Percentiles rank a stretch among this genome's conserved stretches.
These are phyloP conservation scores for Plasmodium adleri DNA, from an alignment of 169 alveolate genomes.

Conservation along the genomic window DNA sequence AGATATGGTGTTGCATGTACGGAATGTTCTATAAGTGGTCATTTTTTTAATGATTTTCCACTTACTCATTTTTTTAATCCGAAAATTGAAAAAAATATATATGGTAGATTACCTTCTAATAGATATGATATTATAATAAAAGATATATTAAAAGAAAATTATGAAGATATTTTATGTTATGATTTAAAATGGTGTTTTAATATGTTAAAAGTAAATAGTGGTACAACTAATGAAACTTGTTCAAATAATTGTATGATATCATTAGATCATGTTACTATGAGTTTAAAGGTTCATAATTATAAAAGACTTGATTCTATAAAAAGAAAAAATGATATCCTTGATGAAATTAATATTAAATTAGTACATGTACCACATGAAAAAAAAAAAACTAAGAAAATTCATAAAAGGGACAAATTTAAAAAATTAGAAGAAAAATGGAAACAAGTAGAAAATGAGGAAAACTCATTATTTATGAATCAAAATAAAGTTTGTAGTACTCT, in stretches of 20 bases:
- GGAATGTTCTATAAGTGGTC: conserved; percentile 92
- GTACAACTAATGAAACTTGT: conserved; percentile 39
- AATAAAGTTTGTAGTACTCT: conserved; percentile 22
- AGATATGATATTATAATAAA: conserved; percentile 72
- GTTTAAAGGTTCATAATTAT: conserved; percentile 59
- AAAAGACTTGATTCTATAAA: conserved; percentile 31
- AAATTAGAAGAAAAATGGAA: conserved; percentile 30
- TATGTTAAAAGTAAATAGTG: conserved; percentile 70
- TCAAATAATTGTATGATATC: conserved; percentile 70
- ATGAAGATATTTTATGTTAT: conserved; percentile 48
- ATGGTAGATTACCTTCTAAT: conserved; percentile 67
- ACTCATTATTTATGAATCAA: conserved; percentile 19
- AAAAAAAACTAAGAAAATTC: conserved; percentile 23
- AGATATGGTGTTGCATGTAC: conserved; percentile 88
- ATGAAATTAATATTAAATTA: conserved; percentile 52
- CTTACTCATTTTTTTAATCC: conserved; percentile 86
- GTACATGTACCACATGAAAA: conserved; percentile 51
- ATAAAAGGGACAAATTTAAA: conserved; percentile 20
- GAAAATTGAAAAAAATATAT: conserved; percentile 47
- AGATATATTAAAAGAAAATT: conserved; percentile 67
- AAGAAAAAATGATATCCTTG: conserved; percentile 33
- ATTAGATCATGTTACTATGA: conserved; percentile 73
- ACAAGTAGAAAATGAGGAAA: conserved; percentile 33
- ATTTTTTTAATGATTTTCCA: conserved; percentile 90
- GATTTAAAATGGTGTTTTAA: conserved; percentile 76